phyloP scores from a whole-genome alignment of 805 yeast genomes.

The Sugiyamaella smithiae region DNA sequence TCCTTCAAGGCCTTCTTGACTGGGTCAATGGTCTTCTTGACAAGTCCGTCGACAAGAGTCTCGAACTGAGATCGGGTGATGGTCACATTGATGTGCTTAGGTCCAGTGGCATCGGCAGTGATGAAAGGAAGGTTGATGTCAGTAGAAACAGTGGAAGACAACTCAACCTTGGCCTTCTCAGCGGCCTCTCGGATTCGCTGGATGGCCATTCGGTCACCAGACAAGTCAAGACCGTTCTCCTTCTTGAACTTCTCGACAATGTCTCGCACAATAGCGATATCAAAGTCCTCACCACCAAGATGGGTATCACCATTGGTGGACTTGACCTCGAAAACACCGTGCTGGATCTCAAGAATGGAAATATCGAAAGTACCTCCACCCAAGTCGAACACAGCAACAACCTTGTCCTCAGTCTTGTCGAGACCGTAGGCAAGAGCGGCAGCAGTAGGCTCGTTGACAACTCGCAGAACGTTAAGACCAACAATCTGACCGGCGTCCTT shows the following conservation, averaged over 20 bases:
- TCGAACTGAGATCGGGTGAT: constrained; percentile 67
- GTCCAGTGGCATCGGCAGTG: constrained; percentile 82
- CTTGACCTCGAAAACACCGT: constrained; percentile 97
- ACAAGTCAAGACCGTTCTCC: constrained; percentile 65
- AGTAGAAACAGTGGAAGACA: constrained; percentile 69
- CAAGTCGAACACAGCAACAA: constrained; percentile 93
- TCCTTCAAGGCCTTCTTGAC: constrained; percentile 80
- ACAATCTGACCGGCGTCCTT: constrained; percentile 97
- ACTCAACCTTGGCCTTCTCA: constrained; percentile 85
- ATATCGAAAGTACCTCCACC: constrained; percentile 99
- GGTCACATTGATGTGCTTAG: constrained; percentile 72
- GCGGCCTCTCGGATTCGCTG: constrained; percentile 87
- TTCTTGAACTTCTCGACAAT: constrained; percentile 75
- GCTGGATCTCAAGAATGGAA: constrained; percentile 92
- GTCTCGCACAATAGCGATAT: constrained; percentile 80
- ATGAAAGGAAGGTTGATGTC: constrained; percentile 80
- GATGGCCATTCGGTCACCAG: constrained; percentile 68
- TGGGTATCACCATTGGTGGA: constrained; percentile 96
- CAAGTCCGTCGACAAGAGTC: constrained; percentile 61
- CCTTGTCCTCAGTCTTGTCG: constrained; percentile 68
- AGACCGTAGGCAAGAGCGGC: constrained; percentile 99
- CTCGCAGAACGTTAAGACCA: constrained; percentile 90
- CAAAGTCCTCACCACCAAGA: constrained; percentile 91
- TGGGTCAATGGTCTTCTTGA: constrained; percentile 71
- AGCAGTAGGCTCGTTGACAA: constrained; percentile 96